These are phyloP conservation scores for Scutellaria barbata DNA, from an alignment of 257 asterid genomes.

Conservation along the genomic window DNA sequence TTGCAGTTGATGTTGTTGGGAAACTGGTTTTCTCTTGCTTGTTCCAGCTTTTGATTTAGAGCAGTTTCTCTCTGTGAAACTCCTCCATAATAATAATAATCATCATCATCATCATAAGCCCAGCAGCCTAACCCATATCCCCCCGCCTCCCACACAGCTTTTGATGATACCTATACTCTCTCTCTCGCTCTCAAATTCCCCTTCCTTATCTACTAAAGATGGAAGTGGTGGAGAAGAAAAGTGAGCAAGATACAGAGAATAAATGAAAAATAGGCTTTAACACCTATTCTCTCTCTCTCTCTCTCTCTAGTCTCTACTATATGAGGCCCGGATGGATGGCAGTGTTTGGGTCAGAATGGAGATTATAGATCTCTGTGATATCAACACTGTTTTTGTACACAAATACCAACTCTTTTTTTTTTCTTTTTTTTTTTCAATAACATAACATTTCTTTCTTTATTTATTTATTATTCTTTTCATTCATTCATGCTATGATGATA, in stretches of 20 bases:
- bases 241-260: conserved; percentile 26
- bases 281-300: neutral
- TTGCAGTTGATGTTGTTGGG: too few relatives aligned
- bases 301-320: conserved; percentile 17
- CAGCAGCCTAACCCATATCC: conserved; percentile 74
- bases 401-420: conserved; percentile 36
- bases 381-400: conserved; percentile 57
- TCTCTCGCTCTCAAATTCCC: neutral
- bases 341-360: conserved; percentile 85
- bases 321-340: conserved; percentile 57
- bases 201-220: conserved; percentile 19
- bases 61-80: too few relatives aligned
- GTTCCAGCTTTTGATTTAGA: conserved; percentile 74
- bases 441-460: too few relatives aligned
- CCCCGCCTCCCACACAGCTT: conserved; percentile 36
- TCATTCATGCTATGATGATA: neutral
- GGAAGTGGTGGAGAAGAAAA: conserved; percentile 15
- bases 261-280: conserved; percentile 24
- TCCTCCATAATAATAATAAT: too few relatives aligned
- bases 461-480: neutral
- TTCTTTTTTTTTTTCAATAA: neutral
- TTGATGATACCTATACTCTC: conserved; percentile 36
- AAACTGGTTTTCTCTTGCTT: conserved; percentile 35
- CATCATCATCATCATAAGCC: conserved; percentile 50
- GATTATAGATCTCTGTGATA: conserved; percentile 67